Evolutionary conservation across 768 basidiomycete genomes (phyloP), one percentile per base, ranked within the genome.

Genomic region (Tricholoma flavovirens): DNA sequence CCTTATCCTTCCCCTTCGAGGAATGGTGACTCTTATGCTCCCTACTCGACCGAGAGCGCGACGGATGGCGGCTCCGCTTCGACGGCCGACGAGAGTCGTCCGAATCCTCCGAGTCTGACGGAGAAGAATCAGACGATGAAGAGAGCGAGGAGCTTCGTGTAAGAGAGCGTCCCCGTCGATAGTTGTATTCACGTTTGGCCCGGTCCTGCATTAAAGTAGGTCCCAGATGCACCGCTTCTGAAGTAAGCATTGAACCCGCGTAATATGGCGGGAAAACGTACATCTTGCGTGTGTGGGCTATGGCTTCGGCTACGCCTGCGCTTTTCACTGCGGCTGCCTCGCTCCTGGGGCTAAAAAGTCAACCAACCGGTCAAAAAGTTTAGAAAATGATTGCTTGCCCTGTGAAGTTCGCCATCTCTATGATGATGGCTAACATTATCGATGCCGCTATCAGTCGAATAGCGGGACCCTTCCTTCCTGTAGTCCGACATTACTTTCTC

Each of bases 231-330:
- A 59, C 57, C 38, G 52, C 62, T 63, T 63, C 51, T 56, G 51
- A 63, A 58, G 60, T 63, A 38, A 63, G 60, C 36, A 52, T 57
- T 42, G 60, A 54, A 54, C 50, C 46, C 50, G 22, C 14, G 15
- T 38, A 26, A 29, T 21, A 29, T 19, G 30, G 50, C 17, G 46
- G 38, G 7, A 46, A 19, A 43, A 63, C 62, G 62, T 63, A 63
- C 62, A 58, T 58, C 32, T 43, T 55, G 32, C 49, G 19, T 14
- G 3, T 49, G 53, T 14, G 49, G 57, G 21, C 58, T 51, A 14
- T 15, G 43, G 29, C 49, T 56, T 15, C 55, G 59, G 30, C 49
- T 51, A 21, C 49, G 33, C 30, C 33, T 54, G 29, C 29, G 57
- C 30, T 30, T 57, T 42, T 49, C 45, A 33, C 38, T 53, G 17